A percentile compares a stretch with the other conserved stretches of the same genome.
phyloP scores from a whole-genome alignment of 768 basidiomycete species.

The Rhizopogon salebrosus region DNA sequence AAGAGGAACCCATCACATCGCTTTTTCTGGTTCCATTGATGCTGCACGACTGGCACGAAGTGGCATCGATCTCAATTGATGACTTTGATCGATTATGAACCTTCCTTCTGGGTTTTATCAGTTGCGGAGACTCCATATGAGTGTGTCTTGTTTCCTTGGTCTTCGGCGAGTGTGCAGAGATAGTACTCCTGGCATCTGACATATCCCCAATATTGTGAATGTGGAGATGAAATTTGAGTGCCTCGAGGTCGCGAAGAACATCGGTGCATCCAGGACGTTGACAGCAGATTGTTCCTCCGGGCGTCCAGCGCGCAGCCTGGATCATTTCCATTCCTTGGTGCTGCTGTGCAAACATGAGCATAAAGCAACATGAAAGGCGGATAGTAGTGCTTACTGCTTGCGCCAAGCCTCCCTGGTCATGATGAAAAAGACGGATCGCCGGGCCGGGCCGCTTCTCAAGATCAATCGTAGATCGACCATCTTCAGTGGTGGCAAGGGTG shows the following conservation, averaged over 20 bases:
- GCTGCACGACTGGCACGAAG: not conserved
- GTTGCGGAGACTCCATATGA: not conserved
- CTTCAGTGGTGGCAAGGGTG: constrained; percentile 13
- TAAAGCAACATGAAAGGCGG: constrained; percentile 1
- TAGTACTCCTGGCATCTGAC: not conserved
- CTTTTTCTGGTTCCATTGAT: not conserved
- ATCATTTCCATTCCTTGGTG: constrained; percentile 22
- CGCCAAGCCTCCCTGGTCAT: constrained; percentile 31
- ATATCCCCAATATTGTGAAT: constrained; percentile 48
- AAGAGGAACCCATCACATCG: not conserved
- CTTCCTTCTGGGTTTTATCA: not conserved
- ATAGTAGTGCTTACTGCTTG: constrained; percentile 32
- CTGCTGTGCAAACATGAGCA: constrained; percentile 10
- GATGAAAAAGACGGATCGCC: constrained; percentile 29
- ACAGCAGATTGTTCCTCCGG: constrained; percentile 34
- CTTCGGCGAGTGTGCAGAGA: not conserved
- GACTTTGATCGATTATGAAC: constrained; percentile 15
- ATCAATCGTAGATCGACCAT: constrained; percentile 17
- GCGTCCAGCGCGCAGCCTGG: constrained; percentile 19
- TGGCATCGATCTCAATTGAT: not conserved
- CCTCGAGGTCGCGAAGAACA: constrained; percentile 35
- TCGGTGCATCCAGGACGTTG: constrained; percentile 41
- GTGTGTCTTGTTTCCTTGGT: not conserved
- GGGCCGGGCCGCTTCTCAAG: constrained; percentile 28
- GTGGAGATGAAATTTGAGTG: constrained; percentile 49